Percentiles rank a stretch among this genome's conserved stretches.
Conservation (phyloP, 352 stramenopile species). For the Poterioochromonas sp. region DNA sequence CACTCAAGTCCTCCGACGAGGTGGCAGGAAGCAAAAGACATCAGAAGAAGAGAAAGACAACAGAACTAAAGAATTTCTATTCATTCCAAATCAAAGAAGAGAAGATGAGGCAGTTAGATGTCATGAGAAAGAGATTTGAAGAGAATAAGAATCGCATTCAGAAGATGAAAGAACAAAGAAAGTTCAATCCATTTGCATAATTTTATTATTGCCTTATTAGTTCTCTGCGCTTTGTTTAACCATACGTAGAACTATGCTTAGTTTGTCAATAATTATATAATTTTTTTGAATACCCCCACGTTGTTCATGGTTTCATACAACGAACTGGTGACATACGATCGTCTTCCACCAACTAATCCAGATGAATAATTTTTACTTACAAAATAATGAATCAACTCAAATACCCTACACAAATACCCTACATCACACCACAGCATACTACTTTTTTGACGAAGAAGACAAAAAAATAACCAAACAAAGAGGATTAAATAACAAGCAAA, state of each 20-base stretch:
- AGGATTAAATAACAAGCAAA: too few species aligned
- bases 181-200: slow-evolving; percentile 27
- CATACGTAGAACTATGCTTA: not conserved
- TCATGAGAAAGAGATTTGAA: slow-evolving; percentile 23
- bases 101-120: slow-evolving; percentile 10
- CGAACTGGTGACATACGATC: not conserved
- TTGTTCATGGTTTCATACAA: not conserved
- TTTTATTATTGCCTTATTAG: not conserved
- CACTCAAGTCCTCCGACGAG: not conserved
- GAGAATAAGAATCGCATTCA: slow-evolving; percentile 13
- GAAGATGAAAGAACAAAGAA: slow-evolving; percentile 7
- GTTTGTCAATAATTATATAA: not conserved
- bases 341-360: not conserved
- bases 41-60: not conserved
- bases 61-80: slow-evolving; percentile 33
- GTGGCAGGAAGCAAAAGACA: not conserved
- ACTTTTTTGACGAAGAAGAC: not conserved
- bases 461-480: not conserved
- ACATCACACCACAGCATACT: not conserved
- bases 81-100: slow-evolving; percentile 21
- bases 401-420: not conserved
- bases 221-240: not conserved
- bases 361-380: too few species aligned
- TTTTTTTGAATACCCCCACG: not conserved
- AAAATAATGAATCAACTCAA: too few species aligned